phyloP scores from a whole-genome alignment of 495 filamentous ascomycete species.

The Margaritispora aquatica region DNA sequence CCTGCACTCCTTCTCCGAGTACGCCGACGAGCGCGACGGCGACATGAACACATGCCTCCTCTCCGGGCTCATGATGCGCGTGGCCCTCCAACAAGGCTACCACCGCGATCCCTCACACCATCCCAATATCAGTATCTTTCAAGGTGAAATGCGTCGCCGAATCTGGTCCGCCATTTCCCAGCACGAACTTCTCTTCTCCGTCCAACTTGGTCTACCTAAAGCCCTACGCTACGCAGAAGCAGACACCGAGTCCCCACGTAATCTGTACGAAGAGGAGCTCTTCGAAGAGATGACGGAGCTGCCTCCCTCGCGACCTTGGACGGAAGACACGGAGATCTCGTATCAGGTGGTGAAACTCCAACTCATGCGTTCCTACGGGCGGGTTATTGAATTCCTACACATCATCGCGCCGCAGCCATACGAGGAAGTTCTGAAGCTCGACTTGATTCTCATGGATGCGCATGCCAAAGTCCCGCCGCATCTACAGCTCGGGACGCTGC shows the following conservation, averaged over 20 bases:
- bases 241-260: constrained; percentile 13
- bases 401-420: constrained; percentile 17
- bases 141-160: constrained; percentile 53
- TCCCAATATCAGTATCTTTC: constrained; percentile 43
- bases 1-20: constrained; percentile 39
- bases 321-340: constrained; percentile 13
- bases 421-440: constrained; percentile 17
- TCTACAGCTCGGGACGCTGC: constrained; percentile 10
- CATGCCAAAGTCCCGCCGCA: constrained; percentile 14
- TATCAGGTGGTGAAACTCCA: constrained; percentile 15
- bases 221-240: constrained; percentile 13
- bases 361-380: constrained; percentile 14
- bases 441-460: constrained; percentile 9
- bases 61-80: constrained; percentile 38
- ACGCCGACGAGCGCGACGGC: constrained; percentile 34
- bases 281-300: constrained; percentile 19
- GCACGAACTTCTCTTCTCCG: constrained; percentile 19
- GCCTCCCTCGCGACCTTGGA: constrained; percentile 14
- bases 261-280: constrained; percentile 17
- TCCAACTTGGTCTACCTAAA: constrained; percentile 15
- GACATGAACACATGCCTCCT: constrained; percentile 45
- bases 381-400: constrained; percentile 16
- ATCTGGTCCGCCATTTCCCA: constrained; percentile 37
- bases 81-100: constrained; percentile 50
- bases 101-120: constrained; percentile 47